Evolutionary conservation across 2,329 filamentous ascomycete genomes (phyloP).

Genomic region (Xylaria sp.): DNA sequence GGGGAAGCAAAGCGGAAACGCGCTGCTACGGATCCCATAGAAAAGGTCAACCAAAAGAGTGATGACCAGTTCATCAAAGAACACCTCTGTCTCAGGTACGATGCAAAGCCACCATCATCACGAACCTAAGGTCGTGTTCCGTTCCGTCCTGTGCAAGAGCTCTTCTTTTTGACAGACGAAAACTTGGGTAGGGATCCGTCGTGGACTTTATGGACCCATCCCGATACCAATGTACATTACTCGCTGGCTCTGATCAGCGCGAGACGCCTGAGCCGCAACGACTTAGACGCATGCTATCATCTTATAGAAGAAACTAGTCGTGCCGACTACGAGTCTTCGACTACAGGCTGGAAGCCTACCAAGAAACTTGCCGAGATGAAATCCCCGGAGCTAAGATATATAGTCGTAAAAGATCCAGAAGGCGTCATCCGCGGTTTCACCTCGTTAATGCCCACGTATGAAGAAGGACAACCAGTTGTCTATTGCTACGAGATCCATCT

Average conservation of each 20-base stretch:
- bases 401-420: conserved; percentile 63
- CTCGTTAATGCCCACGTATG: conserved; percentile 77
- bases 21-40: conserved; percentile 53
- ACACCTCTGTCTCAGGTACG: conserved; percentile 61
- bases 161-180: conserved; percentile 12
- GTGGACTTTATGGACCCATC: conserved; percentile 62
- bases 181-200: conserved; percentile 32
- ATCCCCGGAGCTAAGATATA: conserved; percentile 73
- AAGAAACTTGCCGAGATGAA: conserved; percentile 75
- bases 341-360: conserved; percentile 69
- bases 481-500: conserved; percentile 87
- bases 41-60: conserved; percentile 58
- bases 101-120: conserved; percentile 16
- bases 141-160: background rate
- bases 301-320: conserved; percentile 72
- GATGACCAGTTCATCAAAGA: conserved; percentile 60
- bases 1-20: conserved; percentile 45
- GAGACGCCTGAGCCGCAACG: conserved; percentile 52
- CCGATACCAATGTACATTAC: conserved; percentile 55
- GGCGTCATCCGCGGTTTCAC: conserved; percentile 63
- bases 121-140: background rate
- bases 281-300: conserved; percentile 64
- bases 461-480: conserved; percentile 71
- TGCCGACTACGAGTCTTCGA: conserved; percentile 70
- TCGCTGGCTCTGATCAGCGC: conserved; percentile 57